A percentile compares a stretch with the other conserved stretches of the same genome.
These are phyloP conservation scores for Rachicladosporium sp. DNA, from an alignment of 2,329 filamentous ascomycete genomes.

Conservation along the genomic window DNA sequence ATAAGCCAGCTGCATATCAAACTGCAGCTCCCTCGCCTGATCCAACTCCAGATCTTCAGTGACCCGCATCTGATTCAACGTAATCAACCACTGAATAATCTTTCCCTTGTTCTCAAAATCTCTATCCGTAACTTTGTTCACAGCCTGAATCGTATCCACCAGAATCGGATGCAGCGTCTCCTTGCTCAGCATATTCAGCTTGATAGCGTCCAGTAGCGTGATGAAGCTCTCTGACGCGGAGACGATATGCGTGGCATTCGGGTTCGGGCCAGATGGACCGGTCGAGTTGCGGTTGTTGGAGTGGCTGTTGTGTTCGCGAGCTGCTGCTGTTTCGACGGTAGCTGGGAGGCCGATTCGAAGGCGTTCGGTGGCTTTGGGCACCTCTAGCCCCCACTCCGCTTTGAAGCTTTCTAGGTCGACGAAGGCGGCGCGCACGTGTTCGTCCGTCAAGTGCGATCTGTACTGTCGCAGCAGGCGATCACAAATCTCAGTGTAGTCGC, in stretches of 20 bases:
- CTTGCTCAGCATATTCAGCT: conserved; percentile 83
- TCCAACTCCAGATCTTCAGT: conserved; percentile 81
- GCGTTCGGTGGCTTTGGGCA: conserved; percentile 83
- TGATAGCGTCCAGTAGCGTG: conserved; percentile 89
- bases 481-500: conserved; percentile 93
- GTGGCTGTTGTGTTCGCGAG: conserved; percentile 15
- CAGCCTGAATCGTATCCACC: conserved; percentile 90
- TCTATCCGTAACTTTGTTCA: conserved; percentile 89
- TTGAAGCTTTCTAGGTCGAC: conserved; percentile 85
- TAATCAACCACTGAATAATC: conserved; percentile 97
- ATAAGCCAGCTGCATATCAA: conserved; percentile 91
- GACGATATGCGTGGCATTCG: conserved; percentile 53
- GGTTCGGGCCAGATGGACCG: conserved; percentile 12
- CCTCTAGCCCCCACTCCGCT: conserved; percentile 87
- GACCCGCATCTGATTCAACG: conserved; percentile 93
- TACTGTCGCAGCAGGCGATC: conserved; percentile 90
- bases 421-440: conserved; percentile 80
- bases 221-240: conserved; percentile 97
- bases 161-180: conserved; percentile 92
- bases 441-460: conserved; percentile 83
- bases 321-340: conserved; percentile 54
- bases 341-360: conserved; percentile 86
- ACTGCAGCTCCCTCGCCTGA: conserved; percentile 75
- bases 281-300: conserved; percentile 1
- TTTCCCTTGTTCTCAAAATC: conserved; percentile 94